These are phyloP conservation scores for Oryza punctata DNA, from an alignment of 176 grass and related monocot genomes.

Conservation along the genomic window DNA sequence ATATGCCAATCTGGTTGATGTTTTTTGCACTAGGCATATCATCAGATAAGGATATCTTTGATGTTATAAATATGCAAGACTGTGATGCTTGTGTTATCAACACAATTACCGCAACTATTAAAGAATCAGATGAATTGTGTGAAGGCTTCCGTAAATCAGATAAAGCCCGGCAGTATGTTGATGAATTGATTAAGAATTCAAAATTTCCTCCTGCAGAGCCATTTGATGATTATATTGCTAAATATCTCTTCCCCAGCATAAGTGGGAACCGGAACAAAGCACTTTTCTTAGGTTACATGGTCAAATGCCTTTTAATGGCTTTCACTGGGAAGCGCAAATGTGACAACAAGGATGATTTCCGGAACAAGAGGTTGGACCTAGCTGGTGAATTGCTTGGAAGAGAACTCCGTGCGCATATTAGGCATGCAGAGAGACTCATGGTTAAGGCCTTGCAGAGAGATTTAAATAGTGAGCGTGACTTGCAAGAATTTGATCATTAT, in stretches of 20 bases:
- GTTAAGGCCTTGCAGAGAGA: slow-evolving; percentile 91
- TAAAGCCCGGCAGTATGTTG: slow-evolving; percentile 69
- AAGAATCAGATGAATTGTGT: slow-evolving; percentile 69
- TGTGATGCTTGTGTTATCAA: slow-evolving; percentile 68
- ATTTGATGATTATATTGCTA: slow-evolving; percentile 86
- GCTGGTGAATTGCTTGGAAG: slow-evolving; percentile 82
- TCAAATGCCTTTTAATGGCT: slow-evolving; percentile 86
- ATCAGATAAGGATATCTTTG: slow-evolving; percentile 85
- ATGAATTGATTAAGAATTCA: slow-evolving; percentile 62
- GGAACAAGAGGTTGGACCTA: slow-evolving; percentile 88
- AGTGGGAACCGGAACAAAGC: slow-evolving; percentile 72
- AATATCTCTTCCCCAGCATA: slow-evolving; percentile 74
- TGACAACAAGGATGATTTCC: slow-evolving; percentile 96
- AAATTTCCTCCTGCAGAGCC: slow-evolving; percentile 79
- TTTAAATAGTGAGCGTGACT: slow-evolving; percentile 74
- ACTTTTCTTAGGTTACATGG: slow-evolving; percentile 89
- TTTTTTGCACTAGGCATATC: slow-evolving; percentile 87
- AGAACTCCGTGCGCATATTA: slow-evolving; percentile 86
- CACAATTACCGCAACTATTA: slow-evolving; percentile 76
- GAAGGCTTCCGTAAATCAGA: slow-evolving; percentile 62
- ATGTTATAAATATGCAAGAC: slow-evolving; percentile 81
- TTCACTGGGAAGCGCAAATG: slow-evolving; percentile 83
- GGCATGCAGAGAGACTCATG: slow-evolving; percentile 83
- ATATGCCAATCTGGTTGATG: slow-evolving; percentile 86
- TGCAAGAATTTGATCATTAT: slow-evolving; percentile 63